Conservation (phyloP, 2,329 filamentous ascomycete species). For the Aspergillus clavatus region DNA sequence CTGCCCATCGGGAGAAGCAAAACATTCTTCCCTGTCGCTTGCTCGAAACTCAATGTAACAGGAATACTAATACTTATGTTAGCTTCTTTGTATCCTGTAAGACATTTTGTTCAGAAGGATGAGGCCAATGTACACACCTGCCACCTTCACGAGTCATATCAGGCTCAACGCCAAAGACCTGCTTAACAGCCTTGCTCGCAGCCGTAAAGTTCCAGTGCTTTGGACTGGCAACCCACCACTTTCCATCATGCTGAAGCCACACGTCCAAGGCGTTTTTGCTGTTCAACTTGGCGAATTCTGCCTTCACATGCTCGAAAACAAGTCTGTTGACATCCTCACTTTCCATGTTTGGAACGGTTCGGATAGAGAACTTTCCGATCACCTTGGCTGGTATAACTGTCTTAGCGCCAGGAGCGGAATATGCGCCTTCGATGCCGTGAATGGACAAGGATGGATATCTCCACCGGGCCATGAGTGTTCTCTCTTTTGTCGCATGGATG, state of each 20-base stretch:
- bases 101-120: background rate
- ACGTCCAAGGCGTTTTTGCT: conserved; percentile 90
- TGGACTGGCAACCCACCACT: conserved; percentile 97
- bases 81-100: conserved; percentile 12
- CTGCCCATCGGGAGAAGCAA: conserved; percentile 93
- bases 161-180: conserved; percentile 87
- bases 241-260: conserved; percentile 80
- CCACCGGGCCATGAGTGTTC: conserved; percentile 93
- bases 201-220: conserved; percentile 99
- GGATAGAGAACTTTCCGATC: conserved; percentile 95
- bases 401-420: conserved; percentile 89
- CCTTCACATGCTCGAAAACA: conserved; percentile 78
- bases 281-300: conserved; percentile 76
- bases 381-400: conserved; percentile 98
- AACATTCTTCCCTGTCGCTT: conserved; percentile 97
- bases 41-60: conserved; percentile 93
- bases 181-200: conserved; percentile 90
- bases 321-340: conserved; percentile 79
- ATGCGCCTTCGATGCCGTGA: conserved; percentile 92
- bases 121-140: conserved; percentile 50
- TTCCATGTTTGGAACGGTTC: conserved; percentile 97
- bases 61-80: conserved; percentile 68
- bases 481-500: conserved; percentile 83
- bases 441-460: conserved; percentile 88
- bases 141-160: conserved; percentile 96